Evolutionary conservation across 2,329 filamentous ascomycete genomes (phyloP), one percentile per base, ranked within the genome.

Genomic region (Incumbomyces delicatus): DNA sequence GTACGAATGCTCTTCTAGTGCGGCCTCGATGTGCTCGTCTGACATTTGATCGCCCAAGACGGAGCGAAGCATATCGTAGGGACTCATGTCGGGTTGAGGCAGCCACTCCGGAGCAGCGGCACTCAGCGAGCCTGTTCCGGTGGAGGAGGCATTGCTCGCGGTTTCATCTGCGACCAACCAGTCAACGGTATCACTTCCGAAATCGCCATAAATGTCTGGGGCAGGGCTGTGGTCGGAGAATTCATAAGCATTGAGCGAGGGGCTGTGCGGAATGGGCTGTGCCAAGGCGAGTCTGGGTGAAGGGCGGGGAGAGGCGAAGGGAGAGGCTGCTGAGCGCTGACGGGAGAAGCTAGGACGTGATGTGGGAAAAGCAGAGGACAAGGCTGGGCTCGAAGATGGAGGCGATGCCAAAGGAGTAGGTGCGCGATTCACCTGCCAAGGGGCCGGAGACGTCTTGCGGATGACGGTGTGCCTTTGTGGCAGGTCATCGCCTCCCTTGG

Each of bases 1-100:
- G 62, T 95, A 98, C 47, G 85, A 85, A 62, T 95, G 90, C 48
- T 80, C 75, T 55, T 90, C 87, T 39, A 98, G 75, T 3, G 90
- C 87, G n/a, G 81, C 76, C 62, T 95, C 89, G 40, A 98, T 90
- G 65, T 98, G 92, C 43, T 96, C 89, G 58, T 96, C 90, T 2
- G 87, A 84, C 60, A 85, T 83, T 46, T 87, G 81, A 57, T 92
- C 87, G 40, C 90, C 87, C 20, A 98, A 74, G 34, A 98, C 94
- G 5, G 90, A 95, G 51, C 92, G 85, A 47, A 98, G 75, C 78
- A 98, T 96, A 62, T 98, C 92, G 66, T 95, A 95, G 1, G 92
- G 90, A 49, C 87, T 94, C 90, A 98, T 96, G 60, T 96, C 89
- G 47, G 80, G 78, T 60, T 85, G 84, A 61, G 78, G 75, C 12